These are phyloP conservation scores for Pisolithus microcarpus DNA, from an alignment of 768 basidiomycete species.

Conservation along the genomic window DNA sequence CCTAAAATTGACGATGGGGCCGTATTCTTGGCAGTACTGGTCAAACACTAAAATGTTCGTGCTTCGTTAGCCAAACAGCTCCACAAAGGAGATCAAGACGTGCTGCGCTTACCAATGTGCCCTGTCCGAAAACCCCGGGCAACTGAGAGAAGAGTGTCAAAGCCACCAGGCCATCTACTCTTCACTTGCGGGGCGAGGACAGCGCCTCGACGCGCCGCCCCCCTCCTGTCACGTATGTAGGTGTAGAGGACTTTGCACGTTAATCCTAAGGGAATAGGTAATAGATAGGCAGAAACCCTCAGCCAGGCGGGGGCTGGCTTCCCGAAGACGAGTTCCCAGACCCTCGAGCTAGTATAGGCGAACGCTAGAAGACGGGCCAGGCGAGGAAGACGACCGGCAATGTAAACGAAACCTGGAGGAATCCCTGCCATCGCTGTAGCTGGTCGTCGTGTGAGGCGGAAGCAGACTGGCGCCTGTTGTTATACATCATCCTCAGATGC, in stretches of 20 bases:
- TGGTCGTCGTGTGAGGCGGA: no score
- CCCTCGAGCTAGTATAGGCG: constrained; percentile 8
- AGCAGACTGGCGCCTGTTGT: neutral
- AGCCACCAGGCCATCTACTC: constrained; percentile 30
- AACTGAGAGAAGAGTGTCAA: constrained; percentile 25
- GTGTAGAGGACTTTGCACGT: constrained; percentile 33
- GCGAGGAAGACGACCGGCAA: constrained; percentile 20
- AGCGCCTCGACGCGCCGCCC: constrained; percentile 1
- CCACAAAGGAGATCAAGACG: neutral
- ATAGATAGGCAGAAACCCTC: constrained; percentile 8
- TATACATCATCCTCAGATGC: no score
- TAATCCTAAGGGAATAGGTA: constrained; percentile 20
- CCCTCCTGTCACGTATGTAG: constrained; percentile 32
- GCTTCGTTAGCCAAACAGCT: neutral
- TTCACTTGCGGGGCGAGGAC: constrained; percentile 28
- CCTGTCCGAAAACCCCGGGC: constrained; percentile 19
- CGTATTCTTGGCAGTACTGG: constrained; percentile 19
- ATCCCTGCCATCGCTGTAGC: constrained; percentile 15
- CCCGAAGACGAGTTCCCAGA: constrained; percentile 7
- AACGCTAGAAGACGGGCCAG: constrained; percentile 15
- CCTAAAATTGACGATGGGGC: constrained; percentile 27
- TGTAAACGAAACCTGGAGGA: constrained; percentile 28
- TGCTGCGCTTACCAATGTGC: constrained; percentile 22
- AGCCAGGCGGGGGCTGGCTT: constrained; percentile 12
- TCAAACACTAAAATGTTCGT: constrained; percentile 15